Conservation (phyloP, 2,329 filamentous ascomycete species). For the Venturia carpophila region DNA sequence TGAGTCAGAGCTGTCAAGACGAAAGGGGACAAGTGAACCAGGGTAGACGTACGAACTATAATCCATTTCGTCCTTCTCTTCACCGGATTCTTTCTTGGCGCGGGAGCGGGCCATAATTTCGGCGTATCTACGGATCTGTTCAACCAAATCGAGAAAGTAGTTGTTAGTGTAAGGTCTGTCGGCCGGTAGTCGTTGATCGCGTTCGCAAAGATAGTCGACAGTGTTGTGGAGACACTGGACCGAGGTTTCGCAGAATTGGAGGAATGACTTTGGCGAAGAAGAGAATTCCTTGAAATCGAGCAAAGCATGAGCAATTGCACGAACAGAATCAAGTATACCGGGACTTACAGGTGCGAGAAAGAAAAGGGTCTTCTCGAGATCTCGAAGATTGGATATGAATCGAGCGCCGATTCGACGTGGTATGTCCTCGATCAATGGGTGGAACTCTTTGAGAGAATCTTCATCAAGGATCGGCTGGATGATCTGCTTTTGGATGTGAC, state of each 20-base stretch:
- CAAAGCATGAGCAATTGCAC: slow-evolving; percentile 58
- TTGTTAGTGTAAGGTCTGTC: slow-evolving; percentile 91
- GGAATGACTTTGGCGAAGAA: slow-evolving; percentile 63
- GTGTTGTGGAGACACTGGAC: slow-evolving; percentile 86
- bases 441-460: slow-evolving; percentile 67
- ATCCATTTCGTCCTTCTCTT: slow-evolving; percentile 45
- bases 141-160: slow-evolving; percentile 93
- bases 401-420: slow-evolving; percentile 73
- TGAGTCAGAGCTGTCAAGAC: slow-evolving; percentile 10
- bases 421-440: slow-evolving; percentile 68
- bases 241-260: slow-evolving; percentile 82
- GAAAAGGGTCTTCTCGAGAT: slow-evolving; percentile 88
- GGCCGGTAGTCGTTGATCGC: slow-evolving; percentile 73
- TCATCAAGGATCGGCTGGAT: slow-evolving; percentile 68
- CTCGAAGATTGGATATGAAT: slow-evolving; percentile 82
- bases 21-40: slow-evolving; percentile 13
- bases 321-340: slow-evolving; percentile 44
- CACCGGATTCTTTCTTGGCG: slow-evolving; percentile 53
- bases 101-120: slow-evolving; percentile 71
- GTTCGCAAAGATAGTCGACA: slow-evolving; percentile 75
- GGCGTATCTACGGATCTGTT: slow-evolving; percentile 87
- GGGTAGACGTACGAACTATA: slow-evolving; percentile 39
- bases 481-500: slow-evolving; percentile 72
- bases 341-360: slow-evolving; percentile 88
- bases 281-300: slow-evolving; percentile 62